Base-by-base conservation (phyloP, 2,329 filamentous ascomycete species). In the Fusarium udum region DNA sequence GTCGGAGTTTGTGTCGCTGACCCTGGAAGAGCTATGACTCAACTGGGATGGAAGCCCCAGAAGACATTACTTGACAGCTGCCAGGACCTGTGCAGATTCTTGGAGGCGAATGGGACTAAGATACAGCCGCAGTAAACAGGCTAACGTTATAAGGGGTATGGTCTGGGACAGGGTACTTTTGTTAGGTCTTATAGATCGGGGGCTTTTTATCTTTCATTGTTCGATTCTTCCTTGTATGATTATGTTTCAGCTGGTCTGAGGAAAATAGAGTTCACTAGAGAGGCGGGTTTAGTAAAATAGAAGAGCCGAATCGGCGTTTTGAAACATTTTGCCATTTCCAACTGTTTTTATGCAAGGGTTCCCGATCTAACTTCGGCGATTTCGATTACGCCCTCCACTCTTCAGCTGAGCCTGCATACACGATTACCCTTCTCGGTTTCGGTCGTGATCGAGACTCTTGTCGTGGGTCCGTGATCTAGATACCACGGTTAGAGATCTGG, bases 1-100 rank as follows among this genome's bases (percentile, higher is more conserved):
- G 62, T 64, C 2, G 62, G 57, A 13, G 79, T 79, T 45, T 85
- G 84, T 60, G 83, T 85, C 2, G 85, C 85, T 4, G 81, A 80
- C 56, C 82, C 82, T 22, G 77, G 78, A 26, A 80, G 83, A 28
- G 85, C 85, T 6, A 75, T 75, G 42, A 72, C 76, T 11, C 84
- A 86, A 74, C 78, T 86, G 12, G 84, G 82, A n/a, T 87, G 84
- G 85, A 74, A 73, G 31, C 70, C 70, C 12, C 48, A 20, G 7
- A 74, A 73, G 67, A 68, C 71, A 3, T 61, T 73, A 7, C 71
- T 71, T 14, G 67, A 73, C 24, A 74, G 71, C 16, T 73, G 70
- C 7, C 57, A 18, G 24, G 70, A 74, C 16, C 32, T 74, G 28
- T 74, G 71, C n/a, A 61, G 59, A 8, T 73, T 72, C 24, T 36